Base-by-base conservation (phyloP, 1,284 basidiomycete species). In the Xerocomus minutiporus region DNA sequence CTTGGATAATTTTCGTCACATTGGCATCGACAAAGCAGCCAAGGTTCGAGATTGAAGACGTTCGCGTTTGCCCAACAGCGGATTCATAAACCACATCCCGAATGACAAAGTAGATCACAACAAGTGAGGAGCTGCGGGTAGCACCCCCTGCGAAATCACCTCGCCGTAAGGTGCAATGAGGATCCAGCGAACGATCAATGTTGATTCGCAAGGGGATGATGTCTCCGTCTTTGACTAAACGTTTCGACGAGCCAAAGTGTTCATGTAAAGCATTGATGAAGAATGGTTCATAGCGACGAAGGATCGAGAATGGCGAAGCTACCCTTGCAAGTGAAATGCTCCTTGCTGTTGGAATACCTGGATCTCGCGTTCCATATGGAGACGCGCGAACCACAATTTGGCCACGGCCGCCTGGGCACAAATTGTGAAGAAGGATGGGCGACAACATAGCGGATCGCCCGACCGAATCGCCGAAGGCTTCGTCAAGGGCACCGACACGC, bases 11-110 rank as follows among this genome's bases (percentile, higher is more conserved):
- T 53, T 86, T 83, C 32, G 93, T 94, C 5, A 78, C 64, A 1
- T 75, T 68, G 0, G 84, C 73, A 63, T 97, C 91, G 12, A 96
- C 77, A 79, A 90, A 91, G 63, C 89, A 96, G 0, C 96, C 96
- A 7, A 94, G 68, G 64, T 91, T 83, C 8, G 90, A 90, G 8
- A 77, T 65, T 0, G 76, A 75, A 2, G 76, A 75, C 28, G 76
- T 76, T 38, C 59, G 34, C 66, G 31, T 60, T 26, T 66, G 70
- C n/a, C 71, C 58, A 35, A 80, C 15, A 15, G 44, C 59, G 25
- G 83, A 66, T 51, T 84, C 83, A 60, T 84, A 81, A 35, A 91
- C 83, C 23, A 97, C 71, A 50, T 88, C 82, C 8, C 90, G 89
- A 51, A 98, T 76, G 53, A 85, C 73, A 69, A 97, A 97, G 69